Conservation (phyloP, 164 flowering plant genomes). For the Echeveria elegans region DNA sequence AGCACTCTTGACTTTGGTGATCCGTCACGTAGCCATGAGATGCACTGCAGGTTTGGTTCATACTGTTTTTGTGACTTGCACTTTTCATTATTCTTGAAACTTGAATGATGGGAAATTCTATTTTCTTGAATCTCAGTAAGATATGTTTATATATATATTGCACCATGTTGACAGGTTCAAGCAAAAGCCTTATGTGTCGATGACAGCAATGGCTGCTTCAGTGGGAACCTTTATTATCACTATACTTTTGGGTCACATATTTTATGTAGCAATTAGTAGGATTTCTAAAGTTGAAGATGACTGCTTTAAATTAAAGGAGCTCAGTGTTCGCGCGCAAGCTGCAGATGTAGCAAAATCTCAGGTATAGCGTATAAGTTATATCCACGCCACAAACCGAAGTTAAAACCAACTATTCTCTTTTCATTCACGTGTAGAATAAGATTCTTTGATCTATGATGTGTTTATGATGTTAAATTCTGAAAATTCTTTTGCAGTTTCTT, state of each 20-base stretch:
- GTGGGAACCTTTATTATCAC: slow-evolving; percentile 54
- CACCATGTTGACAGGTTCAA: slow-evolving; percentile 48
- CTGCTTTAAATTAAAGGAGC: slow-evolving; percentile 60
- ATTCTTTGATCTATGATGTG: too few species aligned
- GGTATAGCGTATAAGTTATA: slow-evolving; percentile 25
- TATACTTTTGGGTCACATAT: slow-evolving; percentile 63
- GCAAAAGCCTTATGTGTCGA: slow-evolving; percentile 68
- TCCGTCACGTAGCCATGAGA: slow-evolving; percentile 81
- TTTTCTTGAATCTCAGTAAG: too few species aligned
- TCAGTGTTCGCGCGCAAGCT: slow-evolving; percentile 89
- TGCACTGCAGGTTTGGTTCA: slow-evolving; percentile 81
- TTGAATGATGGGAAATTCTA: too few species aligned
- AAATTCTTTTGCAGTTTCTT: slow-evolving; percentile 57
- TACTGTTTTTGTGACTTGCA: background rate
- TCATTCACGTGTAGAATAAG: too few species aligned
- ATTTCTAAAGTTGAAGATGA: slow-evolving; percentile 79
- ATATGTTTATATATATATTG: background rate
- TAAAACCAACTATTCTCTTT: background rate
- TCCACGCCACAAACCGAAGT: background rate
- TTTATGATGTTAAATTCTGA: background rate
- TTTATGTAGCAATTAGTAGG: slow-evolving; percentile 60
- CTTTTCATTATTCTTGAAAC: background rate
- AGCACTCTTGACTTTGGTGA: slow-evolving; percentile 90
- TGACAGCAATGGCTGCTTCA: slow-evolving; percentile 69
- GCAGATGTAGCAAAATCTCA: slow-evolving; percentile 99